Percentiles rank a stretch among this genome's conserved stretches.
Evolutionary conservation across 208 protist genomes (phyloP).

Genomic region (Crithidia acanthocephali): DNA sequence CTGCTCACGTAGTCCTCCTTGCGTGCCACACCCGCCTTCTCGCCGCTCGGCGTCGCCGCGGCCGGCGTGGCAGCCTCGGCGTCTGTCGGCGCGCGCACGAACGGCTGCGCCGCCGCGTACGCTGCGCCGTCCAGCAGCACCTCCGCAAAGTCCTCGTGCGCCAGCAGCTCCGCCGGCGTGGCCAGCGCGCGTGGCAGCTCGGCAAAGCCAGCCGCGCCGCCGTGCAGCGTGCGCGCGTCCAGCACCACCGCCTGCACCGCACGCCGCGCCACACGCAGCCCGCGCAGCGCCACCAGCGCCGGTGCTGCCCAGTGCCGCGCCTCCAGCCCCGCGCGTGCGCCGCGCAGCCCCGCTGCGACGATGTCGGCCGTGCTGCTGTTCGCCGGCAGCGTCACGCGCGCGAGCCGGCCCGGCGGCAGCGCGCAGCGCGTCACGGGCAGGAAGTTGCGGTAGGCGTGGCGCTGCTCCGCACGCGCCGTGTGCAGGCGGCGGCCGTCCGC

Average conservation of each 20-base stretch:
- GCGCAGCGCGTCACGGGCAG: constrained; percentile 22
- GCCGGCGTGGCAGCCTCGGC: constrained; percentile 13
- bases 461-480: constrained; percentile 19
- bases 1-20: constrained; percentile 1
- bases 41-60: neutral
- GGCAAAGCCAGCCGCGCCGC: constrained; percentile 13
- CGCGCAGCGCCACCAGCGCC: constrained; percentile 22
- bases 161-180: constrained; percentile 22
- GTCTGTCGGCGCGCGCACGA: constrained; percentile 10
- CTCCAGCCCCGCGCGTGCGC: constrained; percentile 13
- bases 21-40: neutral
- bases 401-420: constrained; percentile 7
- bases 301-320: neutral
- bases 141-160: constrained; percentile 24
- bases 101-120: constrained; percentile 9
- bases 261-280: constrained; percentile 27
- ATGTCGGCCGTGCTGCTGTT: constrained; percentile 26
- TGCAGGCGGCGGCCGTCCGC: constrained; percentile 5
- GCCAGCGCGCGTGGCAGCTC: constrained; percentile 22
- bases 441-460: constrained; percentile 25
- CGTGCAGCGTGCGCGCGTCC: constrained; percentile 20
- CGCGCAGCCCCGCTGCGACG: constrained; percentile 28
- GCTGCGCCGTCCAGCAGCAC: constrained; percentile 8
- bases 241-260: constrained; percentile 43
- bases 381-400: constrained; percentile 29